These are phyloP conservation scores for Zoysia pacifica DNA, from an alignment of 176 grass and related monocot species.

Conservation along the genomic window DNA sequence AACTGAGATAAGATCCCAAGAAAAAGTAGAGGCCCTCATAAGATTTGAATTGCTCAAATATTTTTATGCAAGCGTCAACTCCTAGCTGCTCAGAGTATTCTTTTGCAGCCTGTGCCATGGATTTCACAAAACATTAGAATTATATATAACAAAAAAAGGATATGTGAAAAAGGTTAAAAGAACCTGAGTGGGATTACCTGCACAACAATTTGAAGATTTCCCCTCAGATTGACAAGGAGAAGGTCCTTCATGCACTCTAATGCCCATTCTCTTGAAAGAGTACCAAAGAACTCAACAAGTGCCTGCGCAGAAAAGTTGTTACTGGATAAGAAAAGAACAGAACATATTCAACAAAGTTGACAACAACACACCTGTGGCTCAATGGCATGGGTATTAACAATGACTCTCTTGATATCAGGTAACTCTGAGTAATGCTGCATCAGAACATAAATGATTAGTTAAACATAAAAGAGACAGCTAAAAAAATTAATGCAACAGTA, in stretches of 20 bases:
- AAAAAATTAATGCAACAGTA: slow-evolving; percentile 25
- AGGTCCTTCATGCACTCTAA: slow-evolving; percentile 99
- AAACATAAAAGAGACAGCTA: not conserved
- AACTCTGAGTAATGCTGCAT: slow-evolving; percentile 93
- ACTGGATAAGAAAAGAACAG: slow-evolving; percentile 1
- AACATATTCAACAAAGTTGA: slow-evolving; percentile 4
- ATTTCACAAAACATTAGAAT: slow-evolving; percentile 21
- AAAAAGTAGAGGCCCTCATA: slow-evolving; percentile 98
- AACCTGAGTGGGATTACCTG: slow-evolving; percentile 53
- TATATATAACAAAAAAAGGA: not conserved
- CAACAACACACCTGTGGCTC: slow-evolving; percentile 81
- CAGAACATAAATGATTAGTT: slow-evolving; percentile 37
- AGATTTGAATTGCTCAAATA: slow-evolving; percentile 99
- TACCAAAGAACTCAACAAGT: slow-evolving; percentile 98
- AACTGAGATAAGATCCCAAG: slow-evolving; percentile 94
- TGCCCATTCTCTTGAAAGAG: slow-evolving; percentile 89
- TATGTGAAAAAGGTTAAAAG: not conserved
- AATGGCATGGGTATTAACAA: slow-evolving; percentile 97
- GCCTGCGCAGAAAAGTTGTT: slow-evolving; percentile 52
- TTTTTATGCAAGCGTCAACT: slow-evolving; percentile 79
- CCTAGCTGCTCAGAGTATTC: slow-evolving; percentile 96
- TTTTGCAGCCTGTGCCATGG: slow-evolving; percentile 62
- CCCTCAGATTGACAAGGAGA: slow-evolving; percentile 88
- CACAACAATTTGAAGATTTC: slow-evolving; percentile 98
- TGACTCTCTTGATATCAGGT: slow-evolving; percentile 91